Conservation (phyloP, 768 basidiomycete species). For the Boletellus emodensis region DNA sequence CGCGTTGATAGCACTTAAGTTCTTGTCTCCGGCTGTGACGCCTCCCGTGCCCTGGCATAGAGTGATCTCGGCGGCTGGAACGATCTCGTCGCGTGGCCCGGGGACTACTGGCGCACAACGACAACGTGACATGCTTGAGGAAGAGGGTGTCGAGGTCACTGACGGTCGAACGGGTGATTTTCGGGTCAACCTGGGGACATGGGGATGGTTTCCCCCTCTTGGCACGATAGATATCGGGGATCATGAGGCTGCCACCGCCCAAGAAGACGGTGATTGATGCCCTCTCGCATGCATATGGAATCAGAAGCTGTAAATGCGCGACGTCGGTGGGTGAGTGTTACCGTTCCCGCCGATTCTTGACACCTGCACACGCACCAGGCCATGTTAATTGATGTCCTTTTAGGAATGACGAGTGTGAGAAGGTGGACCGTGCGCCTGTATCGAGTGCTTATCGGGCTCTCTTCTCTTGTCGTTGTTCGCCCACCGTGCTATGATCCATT, state of each 20-base stretch:
- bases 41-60: slow-evolving; percentile 82
- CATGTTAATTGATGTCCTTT: not conserved
- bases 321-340: not conserved
- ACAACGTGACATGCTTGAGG: slow-evolving; percentile 72
- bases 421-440: not conserved
- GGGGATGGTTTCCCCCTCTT: slow-evolving; percentile 64
- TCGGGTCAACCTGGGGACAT: slow-evolving; percentile 52
- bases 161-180: slow-evolving; percentile 52
- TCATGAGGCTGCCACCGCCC: not conserved
- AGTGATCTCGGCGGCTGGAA: slow-evolving; percentile 65
- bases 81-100: slow-evolving; percentile 80
- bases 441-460: not conserved
- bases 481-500: slow-evolving; percentile 26
- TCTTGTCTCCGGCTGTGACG: slow-evolving; percentile 51
- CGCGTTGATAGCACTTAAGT: slow-evolving; percentile 62
- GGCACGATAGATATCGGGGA: slow-evolving; percentile 22
- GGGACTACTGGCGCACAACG: slow-evolving; percentile 74
- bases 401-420: not conserved
- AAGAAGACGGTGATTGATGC: not conserved
- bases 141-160: slow-evolving; percentile 78
- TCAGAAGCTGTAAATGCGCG: not conserved
- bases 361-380: not conserved
- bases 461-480: not conserved
- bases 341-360: no score
- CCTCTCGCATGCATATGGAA: not conserved